Evolutionary conservation across 768 basidiomycete genomes (phyloP), one percentile per base, ranked within the genome.

Genomic region (Sarcomyxa edulis): DNA sequence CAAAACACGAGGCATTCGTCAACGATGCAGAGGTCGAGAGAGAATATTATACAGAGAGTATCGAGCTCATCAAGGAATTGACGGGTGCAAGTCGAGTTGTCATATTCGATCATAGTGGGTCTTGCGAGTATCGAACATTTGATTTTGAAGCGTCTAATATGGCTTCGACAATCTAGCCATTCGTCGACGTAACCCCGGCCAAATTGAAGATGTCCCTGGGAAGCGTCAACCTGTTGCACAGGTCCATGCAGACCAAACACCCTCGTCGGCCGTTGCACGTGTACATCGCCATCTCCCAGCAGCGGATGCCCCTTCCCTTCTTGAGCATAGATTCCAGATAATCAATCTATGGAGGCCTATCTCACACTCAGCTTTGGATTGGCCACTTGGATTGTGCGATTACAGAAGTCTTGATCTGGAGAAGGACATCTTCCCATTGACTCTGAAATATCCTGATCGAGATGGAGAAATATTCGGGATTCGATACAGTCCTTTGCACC

Each of bases 331-430:
- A 1, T 76, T 73, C 60, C 74, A 77, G 40, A 74, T 79, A 22
- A 69, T 80, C 42, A 80, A 78, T 46, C 61, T 80, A 19, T 80
- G 78, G 78, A 60, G 78, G 3, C 76, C 78, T 5, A 76, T 78
- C 33, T 51, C 48, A 1, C 53, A 71, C 42, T 52, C 68, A 0
- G 76, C 72, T 0, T 33, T 60, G 6, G 76, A 78, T 43, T 69
- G 63, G 62, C 77, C 77, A 1, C 57, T 78, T 4, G 67, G 65
- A 0, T 47, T 78, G 6, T 74, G 74, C 41, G 75, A 80, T 46
- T 77, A 60, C 48, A 52, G 69, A 18, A 69, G 60, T 27, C 63
- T 78, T 5, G 55, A 71, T 37, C 43, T 48, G 0, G 45, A 61
- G 40, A 56, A 53, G 4, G 76, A 78, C 48, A 52, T 69, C 2